A percentile compares a stretch with the other conserved stretches of the same genome.
These are phyloP conservation scores for Austroboletus festivus DNA, from an alignment of 768 basidiomycete species.

Conservation along the genomic window DNA sequence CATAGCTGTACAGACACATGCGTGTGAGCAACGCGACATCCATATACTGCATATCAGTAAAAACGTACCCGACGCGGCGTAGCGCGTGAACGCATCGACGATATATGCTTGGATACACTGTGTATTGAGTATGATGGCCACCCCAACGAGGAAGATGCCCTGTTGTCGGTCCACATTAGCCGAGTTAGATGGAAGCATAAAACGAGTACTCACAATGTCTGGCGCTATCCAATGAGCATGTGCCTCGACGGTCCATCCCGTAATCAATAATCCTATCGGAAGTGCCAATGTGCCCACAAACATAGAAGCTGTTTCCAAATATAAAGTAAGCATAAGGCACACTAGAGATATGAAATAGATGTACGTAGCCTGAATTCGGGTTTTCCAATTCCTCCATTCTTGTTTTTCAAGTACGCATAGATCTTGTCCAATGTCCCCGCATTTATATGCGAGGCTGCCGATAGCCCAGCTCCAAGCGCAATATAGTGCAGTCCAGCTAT, in stretches of 20 bases:
- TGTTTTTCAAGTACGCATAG: constrained; percentile 48
- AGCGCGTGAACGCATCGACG: constrained; percentile 61
- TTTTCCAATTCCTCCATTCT: constrained; percentile 50
- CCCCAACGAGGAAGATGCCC: constrained; percentile 58
- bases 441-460: constrained; percentile 49
- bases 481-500: constrained; percentile 70
- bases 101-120: constrained; percentile 65
- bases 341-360: constrained; percentile 9
- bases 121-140: constrained; percentile 56
- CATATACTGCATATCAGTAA: background rate
- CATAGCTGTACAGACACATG: constrained; percentile 41
- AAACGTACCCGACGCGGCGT: constrained; percentile 61
- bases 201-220: constrained; percentile 49
- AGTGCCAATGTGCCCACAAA: constrained; percentile 55
- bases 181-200: no score
- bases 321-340: constrained; percentile 5
- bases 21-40: background rate
- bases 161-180: no score
- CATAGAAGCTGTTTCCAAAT: constrained; percentile 46
- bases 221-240: constrained; percentile 66
- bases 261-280: constrained; percentile 64
- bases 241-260: constrained; percentile 66
- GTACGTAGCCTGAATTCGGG: constrained; percentile 54
- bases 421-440: constrained; percentile 55
- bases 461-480: constrained; percentile 63